Evolutionary conservation across 192 early-diverging fungal species (phyloP), one percentile per base, ranked within the genome.

Genomic region (Paraglomus brasilianum): DNA sequence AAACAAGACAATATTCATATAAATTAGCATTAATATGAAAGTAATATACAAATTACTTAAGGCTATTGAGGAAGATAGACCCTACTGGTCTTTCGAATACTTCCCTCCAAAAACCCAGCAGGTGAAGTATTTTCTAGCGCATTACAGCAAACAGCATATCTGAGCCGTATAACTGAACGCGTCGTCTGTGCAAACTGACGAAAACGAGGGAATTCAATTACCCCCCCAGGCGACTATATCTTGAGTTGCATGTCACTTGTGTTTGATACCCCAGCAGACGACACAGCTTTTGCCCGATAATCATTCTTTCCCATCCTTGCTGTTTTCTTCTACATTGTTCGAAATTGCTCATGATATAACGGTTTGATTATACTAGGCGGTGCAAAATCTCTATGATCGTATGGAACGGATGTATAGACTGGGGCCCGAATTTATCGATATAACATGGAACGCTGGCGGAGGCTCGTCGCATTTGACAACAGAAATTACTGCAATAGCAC

Each of bases 381-480:
- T 97, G 50, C 82, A 82, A 24, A 97, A 97, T 79, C 80, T 99
- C 45, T 95, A 93, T 73, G 95, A 97, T 72, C 92, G 97, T 36
- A 92, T 99, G 81, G 93, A 96, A 74, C 85, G 95, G 66, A 96
- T 97, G 94, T 84, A 94, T 57, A 72, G 78, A n/a, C 83, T 93
- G 15, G 89, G 89, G 5, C 97, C 97, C 2, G 89, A 93, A 69
- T 99, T 99, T 75, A 88, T 95, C 30, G 95, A 96, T 48, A 92
- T 99, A 63, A 99, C 97, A 7, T 99, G 97, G 97, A 91, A 90
- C 50, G 97, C 97, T 9, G 97, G 97, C 8, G 97, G 97, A 4
- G 81, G 88, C 15, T 89, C 89, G 13, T 89, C 93, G 5, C 93
- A 96, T 63, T 80, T 91, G n/a, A 99, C 95, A 4, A 73, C 92